Evolutionary conservation across 495 filamentous ascomycete species (phyloP).

Genomic region (Xeromyces bisporus): DNA sequence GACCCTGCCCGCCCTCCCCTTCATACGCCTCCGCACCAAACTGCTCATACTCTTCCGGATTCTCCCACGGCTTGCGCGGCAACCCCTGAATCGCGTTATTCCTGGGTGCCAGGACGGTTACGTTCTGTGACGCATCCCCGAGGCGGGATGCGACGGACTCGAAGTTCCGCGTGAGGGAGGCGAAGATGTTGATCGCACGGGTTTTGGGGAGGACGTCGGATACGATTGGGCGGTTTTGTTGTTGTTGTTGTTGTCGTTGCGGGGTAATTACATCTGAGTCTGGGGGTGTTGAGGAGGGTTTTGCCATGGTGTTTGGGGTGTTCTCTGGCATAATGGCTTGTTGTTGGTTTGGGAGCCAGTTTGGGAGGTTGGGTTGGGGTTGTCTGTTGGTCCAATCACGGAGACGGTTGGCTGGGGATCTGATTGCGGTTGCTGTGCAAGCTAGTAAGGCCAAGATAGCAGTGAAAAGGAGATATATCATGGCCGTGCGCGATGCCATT

Average conservation of each 20-base stretch:
- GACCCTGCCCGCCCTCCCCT: slow-evolving; percentile 58
- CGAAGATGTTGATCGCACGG: slow-evolving; percentile 73
- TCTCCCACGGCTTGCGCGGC: slow-evolving; percentile 89
- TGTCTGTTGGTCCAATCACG: too few relatives aligned
- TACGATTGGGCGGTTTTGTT: slow-evolving; percentile 35
- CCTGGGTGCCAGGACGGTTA: slow-evolving; percentile 76
- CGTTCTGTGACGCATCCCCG: slow-evolving; percentile 49
- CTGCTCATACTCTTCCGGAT: slow-evolving; percentile 57
- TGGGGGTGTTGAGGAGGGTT: too few relatives aligned
- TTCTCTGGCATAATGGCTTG: slow-evolving; percentile 17
- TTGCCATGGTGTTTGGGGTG: slow-evolving; percentile 18
- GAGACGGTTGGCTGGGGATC: slow-evolving; percentile 3
- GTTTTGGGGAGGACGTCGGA: slow-evolving; percentile 77
- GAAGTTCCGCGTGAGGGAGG: slow-evolving; percentile 69
- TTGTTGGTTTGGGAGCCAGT: slow-evolving; percentile 15
- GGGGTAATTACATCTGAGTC: too few relatives aligned
- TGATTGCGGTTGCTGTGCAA: slow-evolving; percentile 5
- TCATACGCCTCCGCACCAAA: slow-evolving; percentile 65
- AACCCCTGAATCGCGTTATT: slow-evolving; percentile 67
- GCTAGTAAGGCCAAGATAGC: slow-evolving; percentile 4
- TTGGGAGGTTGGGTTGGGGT: too few relatives aligned
- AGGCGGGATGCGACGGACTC: slow-evolving; percentile 53
- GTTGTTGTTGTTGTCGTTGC: slow-evolving; percentile 8
- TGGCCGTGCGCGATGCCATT: background rate
- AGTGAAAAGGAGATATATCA: slow-evolving; percentile 1